These are phyloP conservation scores for Neonectria punicea DNA, from an alignment of 2,329 filamentous ascomycete genomes.

Conservation along the genomic window DNA sequence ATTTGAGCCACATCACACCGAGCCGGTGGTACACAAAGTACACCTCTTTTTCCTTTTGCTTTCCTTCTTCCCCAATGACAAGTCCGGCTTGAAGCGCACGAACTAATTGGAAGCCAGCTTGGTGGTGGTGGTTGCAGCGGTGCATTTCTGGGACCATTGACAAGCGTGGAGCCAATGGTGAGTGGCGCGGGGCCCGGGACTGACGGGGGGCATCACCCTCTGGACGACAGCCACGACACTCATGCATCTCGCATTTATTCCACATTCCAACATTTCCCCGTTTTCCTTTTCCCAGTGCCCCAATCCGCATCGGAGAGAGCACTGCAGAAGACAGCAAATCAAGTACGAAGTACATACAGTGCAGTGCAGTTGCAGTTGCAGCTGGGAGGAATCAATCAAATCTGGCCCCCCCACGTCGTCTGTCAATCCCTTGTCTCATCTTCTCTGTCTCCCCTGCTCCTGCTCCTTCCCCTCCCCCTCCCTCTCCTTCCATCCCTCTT, in stretches of 20 bases:
- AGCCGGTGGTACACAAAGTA: constrained; percentile 21
- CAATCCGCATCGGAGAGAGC: background rate
- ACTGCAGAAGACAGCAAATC: constrained; percentile 3
- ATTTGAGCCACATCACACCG: constrained; percentile 27
- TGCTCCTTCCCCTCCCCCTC: background rate
- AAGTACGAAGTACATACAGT: background rate
- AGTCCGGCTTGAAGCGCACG: constrained; percentile 11
- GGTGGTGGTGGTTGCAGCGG: constrained; percentile 1
- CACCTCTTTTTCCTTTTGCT: background rate
- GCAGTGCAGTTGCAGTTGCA: background rate
- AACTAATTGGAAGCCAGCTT: background rate
- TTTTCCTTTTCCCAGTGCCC: constrained; percentile 2
- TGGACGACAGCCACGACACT: constrained; percentile 61
- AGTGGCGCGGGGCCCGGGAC: constrained; percentile 32
- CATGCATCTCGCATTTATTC: constrained; percentile 48
- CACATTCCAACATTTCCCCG: constrained; percentile 9
- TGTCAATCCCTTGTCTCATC: background rate
- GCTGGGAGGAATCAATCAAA: background rate
- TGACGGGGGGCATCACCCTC: constrained; percentile 46
- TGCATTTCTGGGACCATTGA: constrained; percentile 7
- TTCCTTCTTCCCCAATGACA: background rate
- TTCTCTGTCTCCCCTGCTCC: too few species aligned
- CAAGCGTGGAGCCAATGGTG: constrained; percentile 29
- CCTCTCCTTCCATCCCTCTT: background rate
- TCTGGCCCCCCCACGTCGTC: background rate